phyloP scores from a whole-genome alignment of 2,329 filamentous ascomycete genomes.

The Colletotrichum trifolii region DNA sequence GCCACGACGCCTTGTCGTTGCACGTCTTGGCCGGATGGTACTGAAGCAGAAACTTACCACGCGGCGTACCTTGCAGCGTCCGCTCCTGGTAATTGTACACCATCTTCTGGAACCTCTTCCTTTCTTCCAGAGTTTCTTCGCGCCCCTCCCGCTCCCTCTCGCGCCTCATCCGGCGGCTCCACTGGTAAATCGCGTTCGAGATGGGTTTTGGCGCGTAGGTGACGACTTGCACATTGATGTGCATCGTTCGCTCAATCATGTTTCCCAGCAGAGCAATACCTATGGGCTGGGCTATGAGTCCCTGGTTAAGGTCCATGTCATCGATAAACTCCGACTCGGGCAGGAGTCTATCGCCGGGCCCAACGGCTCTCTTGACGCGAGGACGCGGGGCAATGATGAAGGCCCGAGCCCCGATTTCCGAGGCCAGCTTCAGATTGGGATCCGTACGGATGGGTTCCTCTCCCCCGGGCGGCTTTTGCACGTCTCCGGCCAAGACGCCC shows the following conservation, averaged over 20 bases:
- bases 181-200: not conserved
- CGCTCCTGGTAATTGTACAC: not conserved
- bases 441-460: not conserved
- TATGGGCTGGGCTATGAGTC: not conserved
- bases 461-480: not conserved
- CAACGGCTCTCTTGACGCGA: not conserved
- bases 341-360: not conserved
- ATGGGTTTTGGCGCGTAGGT: not conserved
- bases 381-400: constrained; percentile 1
- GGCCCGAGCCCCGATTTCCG: constrained; percentile 8
- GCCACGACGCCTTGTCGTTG: constrained; percentile 9
- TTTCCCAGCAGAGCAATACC: not conserved
- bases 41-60: constrained; percentile 24
- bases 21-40: constrained; percentile 20
- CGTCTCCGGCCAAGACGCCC: constrained; percentile 13
- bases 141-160: too few species aligned
- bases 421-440: not conserved
- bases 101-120: not conserved
- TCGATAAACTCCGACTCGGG: not conserved
- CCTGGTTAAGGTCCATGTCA: not conserved
- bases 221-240: constrained; percentile 1
- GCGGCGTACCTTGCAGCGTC: not conserved
- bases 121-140: not conserved
- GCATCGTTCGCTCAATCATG: not conserved
- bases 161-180: too few species aligned